Conservation (phyloP, 1,284 basidiomycete genomes). For the Pisolithus thermaeus region DNA sequence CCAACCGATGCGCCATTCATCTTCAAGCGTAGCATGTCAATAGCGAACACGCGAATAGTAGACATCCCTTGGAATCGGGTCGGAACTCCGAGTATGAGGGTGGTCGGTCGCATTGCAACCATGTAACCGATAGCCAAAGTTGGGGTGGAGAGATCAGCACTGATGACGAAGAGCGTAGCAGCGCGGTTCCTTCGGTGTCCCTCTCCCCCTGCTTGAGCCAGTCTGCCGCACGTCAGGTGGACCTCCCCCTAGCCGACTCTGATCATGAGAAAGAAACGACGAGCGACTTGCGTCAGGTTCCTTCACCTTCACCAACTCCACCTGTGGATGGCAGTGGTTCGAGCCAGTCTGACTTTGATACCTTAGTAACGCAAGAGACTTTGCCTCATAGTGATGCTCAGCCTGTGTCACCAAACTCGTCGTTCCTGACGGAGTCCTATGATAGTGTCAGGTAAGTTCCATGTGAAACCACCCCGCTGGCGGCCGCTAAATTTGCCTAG, state of each 20-base stretch:
- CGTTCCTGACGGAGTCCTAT: conserved; percentile 8
- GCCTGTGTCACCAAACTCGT: background rate
- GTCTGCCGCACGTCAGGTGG: background rate
- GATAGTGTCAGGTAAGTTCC: conserved; percentile 16
- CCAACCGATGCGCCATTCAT: conserved; percentile 5
- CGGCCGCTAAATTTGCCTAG: conserved; percentile 2
- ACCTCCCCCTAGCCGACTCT: background rate
- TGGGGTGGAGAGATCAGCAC: background rate
- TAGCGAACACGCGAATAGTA: conserved; percentile 8
- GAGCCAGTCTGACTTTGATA: background rate
- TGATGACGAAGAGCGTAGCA: background rate
- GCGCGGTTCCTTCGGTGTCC: background rate
- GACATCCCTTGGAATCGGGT: background rate
- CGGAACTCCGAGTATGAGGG: conserved; percentile 4
- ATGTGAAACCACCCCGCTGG: background rate
- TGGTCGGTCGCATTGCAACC: too few relatives aligned
- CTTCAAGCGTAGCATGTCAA: conserved; percentile 15
- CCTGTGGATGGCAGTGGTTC: conserved; percentile 25
- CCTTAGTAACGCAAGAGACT: conserved; percentile 1
- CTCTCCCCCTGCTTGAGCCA: background rate
- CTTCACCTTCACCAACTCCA: conserved; percentile 22
- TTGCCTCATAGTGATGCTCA: conserved; percentile 4
- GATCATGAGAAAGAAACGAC: background rate
- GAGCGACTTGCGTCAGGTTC: background rate
- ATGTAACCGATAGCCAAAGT: background rate